Evolutionary conservation across 768 basidiomycete species (phyloP), one percentile per base, ranked within the genome.

Genomic region (Termitomyces sp.): DNA sequence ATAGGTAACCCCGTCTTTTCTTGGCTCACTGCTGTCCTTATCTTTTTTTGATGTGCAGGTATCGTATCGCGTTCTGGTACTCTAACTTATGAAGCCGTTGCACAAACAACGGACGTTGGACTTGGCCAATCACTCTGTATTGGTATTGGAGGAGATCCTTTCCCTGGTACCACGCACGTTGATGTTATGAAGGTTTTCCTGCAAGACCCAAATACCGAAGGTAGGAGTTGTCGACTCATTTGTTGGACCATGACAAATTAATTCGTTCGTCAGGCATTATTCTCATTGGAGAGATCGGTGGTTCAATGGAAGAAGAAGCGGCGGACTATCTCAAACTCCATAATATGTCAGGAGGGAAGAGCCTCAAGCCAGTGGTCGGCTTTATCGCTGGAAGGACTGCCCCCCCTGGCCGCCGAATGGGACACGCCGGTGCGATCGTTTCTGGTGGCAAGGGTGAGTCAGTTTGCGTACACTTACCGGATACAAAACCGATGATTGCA

Each of bases 381-480:
- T 99, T 99, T 75, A 98, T 99, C 68, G 97, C 97, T 57, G 97
- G 97, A 51, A 88, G 92, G 58, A 98, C 97, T 57, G 97, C 97
- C 44, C 97, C 97, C 54, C 97, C 97, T 40, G 97, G 97, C 42
- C 81, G 97, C 67, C 88, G 97, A 64, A 99, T 98, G 95, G 94
- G 95, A 48, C 94, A 98, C 69, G 94, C 95, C 58, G 97, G 97
- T 64, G 97, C 97, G 61, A 98, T 98, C 72, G 98, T 98, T 61
- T 87, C 92, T 53, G 97, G 97, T 61, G 97, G 97, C 45, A 99
- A 98, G 79, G 97, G 95, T 83, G 54, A 65, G 77, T 56, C 51
- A 53, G 38, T 50, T 18, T n/a, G 44, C 50, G 18, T n/a, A 35
- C 43, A 16, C 32, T 50, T 45, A 26, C 24, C 26, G 12, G 28